Percentiles rank a stretch among this genome's conserved stretches.
phyloP scores from a whole-genome alignment of 2,329 filamentous ascomycete genomes.

The Cercospora zeina region DNA sequence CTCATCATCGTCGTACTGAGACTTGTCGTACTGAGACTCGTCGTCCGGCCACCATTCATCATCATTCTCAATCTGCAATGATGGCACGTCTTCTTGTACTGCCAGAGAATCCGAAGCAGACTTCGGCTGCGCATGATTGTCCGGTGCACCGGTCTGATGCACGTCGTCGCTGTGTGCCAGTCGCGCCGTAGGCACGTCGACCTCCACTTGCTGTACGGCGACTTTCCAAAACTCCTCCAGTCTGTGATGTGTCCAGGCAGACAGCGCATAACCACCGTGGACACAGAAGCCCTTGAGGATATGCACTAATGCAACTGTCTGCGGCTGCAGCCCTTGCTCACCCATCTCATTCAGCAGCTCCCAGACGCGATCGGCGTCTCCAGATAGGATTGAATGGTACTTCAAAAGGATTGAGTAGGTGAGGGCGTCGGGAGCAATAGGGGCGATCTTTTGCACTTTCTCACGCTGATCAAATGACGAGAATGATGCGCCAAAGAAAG shows the following conservation, averaged over 20 bases:
- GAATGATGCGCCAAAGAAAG: conserved; percentile 42
- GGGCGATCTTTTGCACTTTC: conserved; percentile 64
- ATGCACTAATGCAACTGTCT: conserved; percentile 74
- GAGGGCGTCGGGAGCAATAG: conserved; percentile 70
- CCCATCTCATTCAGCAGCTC: conserved; percentile 80
- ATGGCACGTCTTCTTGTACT: not conserved
- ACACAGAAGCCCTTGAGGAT: conserved; percentile 78
- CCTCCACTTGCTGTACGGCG: conserved; percentile 52
- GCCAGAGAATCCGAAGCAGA: not conserved
- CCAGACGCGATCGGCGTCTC: conserved; percentile 70
- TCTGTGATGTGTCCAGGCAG: conserved; percentile 70
- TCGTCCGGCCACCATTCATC: conserved; percentile 2
- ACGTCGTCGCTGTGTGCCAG: not conserved
- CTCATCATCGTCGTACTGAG: too few relatives aligned
- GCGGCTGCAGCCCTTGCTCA: conserved; percentile 63
- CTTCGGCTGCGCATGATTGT: not conserved
- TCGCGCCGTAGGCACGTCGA: not conserved
- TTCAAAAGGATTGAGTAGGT: conserved; percentile 80
- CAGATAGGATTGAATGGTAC: conserved; percentile 67
- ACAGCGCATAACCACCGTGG: conserved; percentile 66
- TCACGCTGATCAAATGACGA: conserved; percentile 38
- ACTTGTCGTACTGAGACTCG: conserved; percentile 1
- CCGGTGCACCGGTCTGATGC: not conserved
- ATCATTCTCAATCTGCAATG: not conserved
- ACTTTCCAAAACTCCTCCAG: conserved; percentile 68